phyloP scores from a whole-genome alignment of 2,329 filamentous ascomycete genomes.

The Talaromyces amestolkiae region DNA sequence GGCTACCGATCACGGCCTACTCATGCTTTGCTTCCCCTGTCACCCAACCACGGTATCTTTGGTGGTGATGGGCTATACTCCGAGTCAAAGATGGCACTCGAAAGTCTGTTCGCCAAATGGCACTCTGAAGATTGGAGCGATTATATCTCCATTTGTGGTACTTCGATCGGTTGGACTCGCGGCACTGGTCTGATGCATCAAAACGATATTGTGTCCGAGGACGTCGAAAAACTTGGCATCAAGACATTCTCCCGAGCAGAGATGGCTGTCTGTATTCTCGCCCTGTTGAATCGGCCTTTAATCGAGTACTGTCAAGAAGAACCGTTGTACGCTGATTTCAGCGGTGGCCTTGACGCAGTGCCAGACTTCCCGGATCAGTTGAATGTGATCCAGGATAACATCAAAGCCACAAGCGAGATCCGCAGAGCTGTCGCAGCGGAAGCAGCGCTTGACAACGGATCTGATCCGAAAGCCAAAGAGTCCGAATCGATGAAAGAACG shows the following conservation, averaged over 20 bases:
- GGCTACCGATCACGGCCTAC: constrained; percentile 93
- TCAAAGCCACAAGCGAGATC: background rate
- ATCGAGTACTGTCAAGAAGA: constrained; percentile 93
- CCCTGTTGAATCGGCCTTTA: constrained; percentile 88
- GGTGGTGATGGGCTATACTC: constrained; percentile 97
- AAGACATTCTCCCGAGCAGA: constrained; percentile 98
- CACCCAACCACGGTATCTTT: constrained; percentile 97
- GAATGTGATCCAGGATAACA: background rate
- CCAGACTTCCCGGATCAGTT: constrained; percentile 76
- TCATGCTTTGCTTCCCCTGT: constrained; percentile 91
- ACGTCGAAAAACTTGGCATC: constrained; percentile 92
- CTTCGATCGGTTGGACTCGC: constrained; percentile 98
- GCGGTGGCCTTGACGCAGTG: constrained; percentile 95
- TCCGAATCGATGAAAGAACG: background rate
- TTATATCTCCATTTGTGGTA: constrained; percentile 96
- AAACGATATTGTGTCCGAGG: constrained; percentile 96
- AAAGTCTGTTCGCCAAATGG: constrained; percentile 98
- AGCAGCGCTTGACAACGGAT: background rate
- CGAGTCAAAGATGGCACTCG: constrained; percentile 93
- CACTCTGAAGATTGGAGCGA: constrained; percentile 95
- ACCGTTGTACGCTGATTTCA: constrained; percentile 94
- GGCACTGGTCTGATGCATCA: constrained; percentile 96
- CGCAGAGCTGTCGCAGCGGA: background rate
- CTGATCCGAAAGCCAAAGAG: background rate
- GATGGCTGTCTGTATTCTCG: constrained; percentile 98